These are phyloP conservation scores for Micromonas pusilla DNA, from an alignment of 139 green algal species.

Conservation along the genomic window DNA sequence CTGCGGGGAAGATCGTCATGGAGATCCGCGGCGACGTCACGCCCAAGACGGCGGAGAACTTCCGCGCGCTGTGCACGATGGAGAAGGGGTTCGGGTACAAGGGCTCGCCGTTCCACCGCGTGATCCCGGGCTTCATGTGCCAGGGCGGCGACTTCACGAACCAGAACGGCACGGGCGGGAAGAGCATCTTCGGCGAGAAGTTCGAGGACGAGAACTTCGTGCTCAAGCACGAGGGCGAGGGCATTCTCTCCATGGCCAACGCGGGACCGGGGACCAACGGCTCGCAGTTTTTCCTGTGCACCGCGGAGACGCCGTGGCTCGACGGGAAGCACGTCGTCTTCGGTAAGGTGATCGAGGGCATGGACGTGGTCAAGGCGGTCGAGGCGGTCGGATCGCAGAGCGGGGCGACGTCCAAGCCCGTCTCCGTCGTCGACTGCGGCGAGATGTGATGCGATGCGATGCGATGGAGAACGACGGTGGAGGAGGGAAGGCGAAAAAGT, in stretches of 20 bases:
- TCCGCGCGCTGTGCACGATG: slow-evolving; percentile 49
- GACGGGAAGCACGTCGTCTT: slow-evolving; percentile 86
- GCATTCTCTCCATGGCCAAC: slow-evolving; percentile 52
- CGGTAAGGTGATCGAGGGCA: slow-evolving; percentile 86
- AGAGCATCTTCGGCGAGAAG: slow-evolving; percentile 56
- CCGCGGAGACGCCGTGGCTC: slow-evolving; percentile 68
- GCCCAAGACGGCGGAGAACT: slow-evolving; percentile 55
- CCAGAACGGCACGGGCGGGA: slow-evolving; percentile 49
- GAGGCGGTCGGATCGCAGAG: slow-evolving; percentile 65
- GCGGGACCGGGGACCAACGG: slow-evolving; percentile 61
- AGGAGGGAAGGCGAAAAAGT: too few species aligned
- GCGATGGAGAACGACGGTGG: too few species aligned
- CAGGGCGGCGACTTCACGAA: slow-evolving; percentile 51
- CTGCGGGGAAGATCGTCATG: slow-evolving; percentile 46
- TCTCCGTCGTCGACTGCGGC: slow-evolving; percentile 71
- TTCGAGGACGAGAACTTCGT: slow-evolving; percentile 74
- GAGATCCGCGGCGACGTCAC: slow-evolving; percentile 47
- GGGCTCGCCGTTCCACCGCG: slow-evolving; percentile 46
- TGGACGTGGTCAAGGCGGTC: slow-evolving; percentile 88
- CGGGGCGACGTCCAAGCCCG: slow-evolving; percentile 64
- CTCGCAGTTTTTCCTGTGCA: slow-evolving; percentile 75
- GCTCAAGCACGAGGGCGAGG: slow-evolving; percentile 63
- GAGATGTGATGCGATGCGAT: slow-evolving; percentile 51
- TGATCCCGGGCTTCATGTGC: slow-evolving; percentile 50
- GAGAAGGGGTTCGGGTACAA: slow-evolving; percentile 44